Evolutionary conservation across 202 grass and related monocot species (phyloP).

Genomic region (Thinopyrum obtusiflorum): DNA sequence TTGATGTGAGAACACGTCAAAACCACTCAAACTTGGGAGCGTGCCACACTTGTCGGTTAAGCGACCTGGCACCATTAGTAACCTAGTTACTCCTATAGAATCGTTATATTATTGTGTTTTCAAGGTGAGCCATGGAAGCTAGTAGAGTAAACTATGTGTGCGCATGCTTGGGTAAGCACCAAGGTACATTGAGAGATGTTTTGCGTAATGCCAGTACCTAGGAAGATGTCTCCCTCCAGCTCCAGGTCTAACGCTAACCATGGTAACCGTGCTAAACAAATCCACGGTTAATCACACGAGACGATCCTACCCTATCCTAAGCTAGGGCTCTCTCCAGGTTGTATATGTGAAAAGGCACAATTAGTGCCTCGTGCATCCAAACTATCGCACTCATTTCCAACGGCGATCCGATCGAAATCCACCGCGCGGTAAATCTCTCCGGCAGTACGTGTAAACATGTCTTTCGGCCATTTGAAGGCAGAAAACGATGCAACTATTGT

Average conservation of each 20-base stretch:
- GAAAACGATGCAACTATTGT: background rate
- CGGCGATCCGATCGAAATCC: too few species aligned
- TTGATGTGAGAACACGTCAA: background rate
- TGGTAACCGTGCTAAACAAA: conserved; percentile 5
- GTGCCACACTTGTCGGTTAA: background rate
- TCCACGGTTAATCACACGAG: background rate
- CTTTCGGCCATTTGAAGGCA: too few species aligned
- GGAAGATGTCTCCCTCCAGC: conserved; percentile 45
- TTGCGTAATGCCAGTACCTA: conserved; percentile 31
- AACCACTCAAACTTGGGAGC: background rate
- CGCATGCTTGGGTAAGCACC: conserved; percentile 22
- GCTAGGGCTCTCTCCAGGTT: conserved; percentile 17
- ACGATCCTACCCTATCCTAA: background rate
- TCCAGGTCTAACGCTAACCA: background rate
- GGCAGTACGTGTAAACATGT: too few species aligned
- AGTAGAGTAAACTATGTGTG: background rate
- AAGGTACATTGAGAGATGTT: conserved; percentile 54
- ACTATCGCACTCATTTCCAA: too few species aligned
- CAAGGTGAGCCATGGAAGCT: conserved; percentile 26
- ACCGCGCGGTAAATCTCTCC: too few species aligned
- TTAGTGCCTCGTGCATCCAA: background rate
- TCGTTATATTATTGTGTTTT: background rate
- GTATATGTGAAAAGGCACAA: conserved; percentile 15
- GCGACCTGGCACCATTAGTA: background rate
- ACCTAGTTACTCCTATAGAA: background rate